Base-by-base conservation (phyloP, 2,329 filamentous ascomycete genomes). In the Chaetomium sp. region DNA sequence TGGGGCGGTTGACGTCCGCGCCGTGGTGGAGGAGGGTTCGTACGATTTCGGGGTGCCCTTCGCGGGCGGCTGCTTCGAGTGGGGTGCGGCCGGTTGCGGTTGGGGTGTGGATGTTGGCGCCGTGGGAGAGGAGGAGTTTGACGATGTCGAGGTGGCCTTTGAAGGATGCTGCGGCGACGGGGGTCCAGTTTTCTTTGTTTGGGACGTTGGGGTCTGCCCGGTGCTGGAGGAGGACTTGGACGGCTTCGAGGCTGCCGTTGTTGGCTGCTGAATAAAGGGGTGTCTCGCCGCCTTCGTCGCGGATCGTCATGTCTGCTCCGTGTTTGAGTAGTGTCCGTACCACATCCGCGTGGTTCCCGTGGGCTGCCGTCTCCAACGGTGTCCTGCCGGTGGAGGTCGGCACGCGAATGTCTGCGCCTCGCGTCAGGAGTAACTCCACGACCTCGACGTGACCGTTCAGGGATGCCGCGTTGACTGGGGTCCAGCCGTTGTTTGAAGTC, bases 131-230 rank as follows among this genome's bases (percentile, higher is more conserved):
- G 4, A 60, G 31, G 25, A 53, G 29, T 3, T 4, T 25, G 29
- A 38, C 57, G 9, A 60, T 33, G 31, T n/a, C 31, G n/a, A 53
- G 47, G 47, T 60, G 47, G 31, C 57, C 57, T 3, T 53, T 25
- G 29, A 21, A 50, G 29, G 57, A 31, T 2, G 57, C 57, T 2
- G 47, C 31, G 9, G 27, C n/a, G 19, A 60, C 29, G 12, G 57
- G 47, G 13, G 57, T 60, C 51, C 50, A 61, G 50, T 51, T 51
- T 16, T 47, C 23, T 1, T 47, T 47, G 45, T 9, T 53, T 29
- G 57, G 7, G 21, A 27, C 9, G 25, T 51, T 60, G 10, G n/a
- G 31, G n/a, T 60, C 47, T 2, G 57, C 45, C 2, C 57, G 38
- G 38, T 60, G 6, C 45, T 60, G 29, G 8, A 60, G 38, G 9